phyloP scores from a whole-genome alignment of 2,329 filamentous ascomycete genomes.

The Pezizomycotina sp. region DNA sequence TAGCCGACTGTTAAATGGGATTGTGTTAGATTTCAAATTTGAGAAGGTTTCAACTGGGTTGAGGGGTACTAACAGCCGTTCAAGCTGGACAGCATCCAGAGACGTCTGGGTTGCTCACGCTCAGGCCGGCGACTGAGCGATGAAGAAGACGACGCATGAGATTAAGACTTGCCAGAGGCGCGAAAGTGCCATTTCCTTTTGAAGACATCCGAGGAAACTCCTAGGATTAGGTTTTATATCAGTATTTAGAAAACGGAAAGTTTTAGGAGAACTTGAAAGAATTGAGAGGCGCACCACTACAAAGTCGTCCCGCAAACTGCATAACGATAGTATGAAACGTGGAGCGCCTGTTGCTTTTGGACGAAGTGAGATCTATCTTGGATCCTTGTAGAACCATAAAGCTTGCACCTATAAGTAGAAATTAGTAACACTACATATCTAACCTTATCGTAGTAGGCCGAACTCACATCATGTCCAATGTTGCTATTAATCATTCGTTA shows the following conservation, averaged over 20 bases:
- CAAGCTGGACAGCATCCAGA: slow-evolving; percentile 63
- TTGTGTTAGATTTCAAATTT: background rate
- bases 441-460: slow-evolving; percentile 14
- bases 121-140: slow-evolving; percentile 65
- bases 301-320: slow-evolving; percentile 70
- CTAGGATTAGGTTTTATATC: slow-evolving; percentile 29
- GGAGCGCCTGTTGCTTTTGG: slow-evolving; percentile 65
- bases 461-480: slow-evolving; percentile 57
- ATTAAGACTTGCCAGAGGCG: slow-evolving; percentile 81
- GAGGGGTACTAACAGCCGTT: slow-evolving; percentile 42
- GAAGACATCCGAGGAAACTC: slow-evolving; percentile 79
- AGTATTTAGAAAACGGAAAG: slow-evolving; percentile 11
- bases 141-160: slow-evolving; percentile 58
- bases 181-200: slow-evolving; percentile 64
- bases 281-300: slow-evolving; percentile 43
- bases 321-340: slow-evolving; percentile 89
- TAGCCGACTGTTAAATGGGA: slow-evolving; percentile 46
- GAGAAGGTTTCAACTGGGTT: no score
- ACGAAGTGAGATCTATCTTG: slow-evolving; percentile 59
- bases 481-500: slow-evolving; percentile 44
- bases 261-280: slow-evolving; percentile 19
- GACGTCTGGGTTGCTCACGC: slow-evolving; percentile 55
- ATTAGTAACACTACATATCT: background rate
- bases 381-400: slow-evolving; percentile 74
- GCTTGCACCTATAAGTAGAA: slow-evolving; percentile 42